Conservation (phyloP, 208 protist genomes). For the Trypanosoma vivax region DNA sequence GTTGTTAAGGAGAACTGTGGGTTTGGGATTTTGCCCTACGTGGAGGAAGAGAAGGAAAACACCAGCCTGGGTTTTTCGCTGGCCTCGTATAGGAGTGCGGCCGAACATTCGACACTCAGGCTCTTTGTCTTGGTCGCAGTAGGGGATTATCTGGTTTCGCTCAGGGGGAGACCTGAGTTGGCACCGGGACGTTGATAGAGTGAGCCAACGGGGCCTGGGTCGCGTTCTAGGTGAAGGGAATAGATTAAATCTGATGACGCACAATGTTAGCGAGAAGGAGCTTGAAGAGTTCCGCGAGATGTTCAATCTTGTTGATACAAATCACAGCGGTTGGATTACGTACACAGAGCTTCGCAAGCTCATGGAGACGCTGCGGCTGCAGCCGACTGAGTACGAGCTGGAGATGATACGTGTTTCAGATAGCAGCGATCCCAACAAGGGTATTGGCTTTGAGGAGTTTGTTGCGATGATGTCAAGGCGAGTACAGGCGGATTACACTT, state of each 20-base stretch:
- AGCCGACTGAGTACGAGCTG: conserved; percentile 83
- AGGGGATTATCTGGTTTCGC: no score
- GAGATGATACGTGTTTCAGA: conserved; percentile 72
- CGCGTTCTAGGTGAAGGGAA: background rate
- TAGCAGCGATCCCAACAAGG: conserved; percentile 12
- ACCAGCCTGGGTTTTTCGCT: no score
- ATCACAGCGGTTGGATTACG: conserved; percentile 66
- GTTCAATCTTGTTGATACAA: conserved; percentile 86
- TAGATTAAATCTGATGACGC: background rate
- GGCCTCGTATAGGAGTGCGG: no score
- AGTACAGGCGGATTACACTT: conserved; percentile 81
- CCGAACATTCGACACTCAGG: background rate
- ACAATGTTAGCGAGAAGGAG: conserved; percentile 55
- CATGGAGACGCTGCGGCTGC: conserved; percentile 80
- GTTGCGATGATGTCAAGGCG: conserved; percentile 78
- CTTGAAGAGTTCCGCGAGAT: conserved; percentile 89
- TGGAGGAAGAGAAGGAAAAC: background rate
- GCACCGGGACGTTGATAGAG: no score
- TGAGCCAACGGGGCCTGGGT: no score
- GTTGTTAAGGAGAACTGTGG: background rate
- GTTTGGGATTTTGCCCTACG: background rate
- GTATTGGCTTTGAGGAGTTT: conserved; percentile 86
- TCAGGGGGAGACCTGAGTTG: no score
- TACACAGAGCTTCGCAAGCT: conserved; percentile 75
- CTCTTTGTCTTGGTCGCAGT: no score